These are phyloP conservation scores for Melastoma candidum DNA, from an alignment of 441 rosid genomes.

Conservation along the genomic window DNA sequence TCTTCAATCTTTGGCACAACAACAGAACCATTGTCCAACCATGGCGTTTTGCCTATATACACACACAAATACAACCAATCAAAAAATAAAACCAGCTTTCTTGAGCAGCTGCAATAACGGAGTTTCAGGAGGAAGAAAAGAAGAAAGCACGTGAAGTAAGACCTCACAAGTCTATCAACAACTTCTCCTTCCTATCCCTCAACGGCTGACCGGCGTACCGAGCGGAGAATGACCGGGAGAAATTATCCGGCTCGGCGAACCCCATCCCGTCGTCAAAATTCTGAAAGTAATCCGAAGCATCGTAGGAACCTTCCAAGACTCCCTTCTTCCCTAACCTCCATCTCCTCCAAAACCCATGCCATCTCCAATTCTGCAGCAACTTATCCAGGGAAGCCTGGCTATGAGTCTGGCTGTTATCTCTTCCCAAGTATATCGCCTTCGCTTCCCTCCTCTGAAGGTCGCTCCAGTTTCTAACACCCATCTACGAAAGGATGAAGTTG, in stretches of 20 bases:
- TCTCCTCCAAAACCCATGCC: constrained; percentile 33
- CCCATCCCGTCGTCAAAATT: constrained; percentile 44
- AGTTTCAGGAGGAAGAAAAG: too few species aligned
- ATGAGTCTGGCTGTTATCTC: background rate
- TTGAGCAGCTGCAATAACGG: too few species aligned
- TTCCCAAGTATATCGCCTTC: constrained; percentile 8
- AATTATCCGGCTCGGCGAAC: constrained; percentile 34
- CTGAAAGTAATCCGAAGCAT: constrained; percentile 31
- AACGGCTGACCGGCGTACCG: constrained; percentile 38
- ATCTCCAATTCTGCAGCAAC: constrained; percentile 5
- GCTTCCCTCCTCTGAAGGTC: background rate
- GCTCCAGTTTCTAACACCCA: constrained; percentile 6
- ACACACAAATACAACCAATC: too few species aligned
- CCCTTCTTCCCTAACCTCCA: constrained; percentile 25
- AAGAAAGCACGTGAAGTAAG: too few species aligned
- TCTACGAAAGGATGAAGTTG: background rate
- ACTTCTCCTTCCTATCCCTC: constrained; percentile 11
- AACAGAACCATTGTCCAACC: too few species aligned
- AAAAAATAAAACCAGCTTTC: too few species aligned
- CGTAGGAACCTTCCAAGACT: constrained; percentile 23
- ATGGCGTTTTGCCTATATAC: too few species aligned
- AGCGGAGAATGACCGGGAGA: constrained; percentile 41
- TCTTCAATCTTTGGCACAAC: too few species aligned
- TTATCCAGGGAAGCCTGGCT: background rate
- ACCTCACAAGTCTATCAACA: constrained; percentile 9